Conservation (phyloP, 2,329 filamentous ascomycete species). For the Botrytis deweyae region DNA sequence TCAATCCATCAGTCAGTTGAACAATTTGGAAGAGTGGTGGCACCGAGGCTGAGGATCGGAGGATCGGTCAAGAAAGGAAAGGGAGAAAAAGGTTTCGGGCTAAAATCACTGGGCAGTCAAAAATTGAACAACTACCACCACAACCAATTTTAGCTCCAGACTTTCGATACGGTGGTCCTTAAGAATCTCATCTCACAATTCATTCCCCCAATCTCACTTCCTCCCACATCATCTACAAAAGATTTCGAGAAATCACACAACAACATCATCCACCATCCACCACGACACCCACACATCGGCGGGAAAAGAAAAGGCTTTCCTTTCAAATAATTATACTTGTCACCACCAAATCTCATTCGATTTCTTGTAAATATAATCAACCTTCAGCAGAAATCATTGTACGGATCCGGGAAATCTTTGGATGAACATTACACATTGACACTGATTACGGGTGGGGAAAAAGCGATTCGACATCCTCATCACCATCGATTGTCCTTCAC, state of each 20-base stretch:
- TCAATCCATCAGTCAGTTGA: not conserved
- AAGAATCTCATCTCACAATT: not conserved
- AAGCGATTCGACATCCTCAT: not conserved
- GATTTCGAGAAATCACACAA: not conserved
- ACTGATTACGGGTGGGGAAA: conserved; percentile 8
- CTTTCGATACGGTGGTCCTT: not conserved
- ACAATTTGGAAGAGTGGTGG: not conserved
- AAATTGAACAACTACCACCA: not conserved
- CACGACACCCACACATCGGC: not conserved
- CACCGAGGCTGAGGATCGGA: not conserved
- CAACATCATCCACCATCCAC: not conserved
- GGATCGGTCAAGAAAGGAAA: conserved; percentile 1
- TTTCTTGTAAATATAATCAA: not conserved
- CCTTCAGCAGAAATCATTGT: not conserved
- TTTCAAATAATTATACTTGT: not conserved
- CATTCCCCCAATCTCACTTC: not conserved
- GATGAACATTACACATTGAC: conserved; percentile 5
- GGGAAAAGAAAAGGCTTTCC: not conserved
- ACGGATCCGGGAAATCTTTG: not conserved
- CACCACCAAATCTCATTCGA: not conserved
- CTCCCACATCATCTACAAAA: not conserved
- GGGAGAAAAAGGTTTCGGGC: not conserved
- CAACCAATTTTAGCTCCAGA: conserved; percentile 4
- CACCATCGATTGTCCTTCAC: not conserved
- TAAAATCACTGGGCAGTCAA: not conserved